Base-by-base conservation (phyloP, 257 asterid genomes). In the Solanum acaule region DNA sequence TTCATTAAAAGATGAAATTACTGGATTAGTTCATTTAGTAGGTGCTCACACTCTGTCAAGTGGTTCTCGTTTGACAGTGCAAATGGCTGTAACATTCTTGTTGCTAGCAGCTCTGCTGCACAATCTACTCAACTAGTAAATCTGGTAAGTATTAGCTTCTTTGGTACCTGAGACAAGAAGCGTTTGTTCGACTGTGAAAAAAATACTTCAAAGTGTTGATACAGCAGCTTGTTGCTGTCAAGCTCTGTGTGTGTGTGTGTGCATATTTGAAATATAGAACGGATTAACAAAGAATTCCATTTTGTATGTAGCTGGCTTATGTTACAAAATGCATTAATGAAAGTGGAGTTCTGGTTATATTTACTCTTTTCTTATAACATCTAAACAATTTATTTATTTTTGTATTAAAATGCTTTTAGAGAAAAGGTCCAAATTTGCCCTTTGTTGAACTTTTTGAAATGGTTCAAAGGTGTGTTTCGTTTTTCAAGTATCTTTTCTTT, bases 11-110 rank as follows among this genome's bases (percentile, higher is more conserved):
- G 99, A 97, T 86, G 99, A 97, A 87, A 90, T 97, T 77, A 97
- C 99, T 0, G 99, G 99, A 61, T 96, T 98, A 14, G 98, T 97
- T 61, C 98, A 94, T 93, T 93, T 94, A n/a, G 99, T 97, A 13
- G 99, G 99, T 87, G 96, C 99, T 88, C 99, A 96, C 94, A 89
- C 94, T 35, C 86, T 97, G 44, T 87, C 98, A 33, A 81, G 56
- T 67, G 93, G 94, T 78, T 90, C 86, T 89, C 68, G 82, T 84
- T 88, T 91, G 71, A 61, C 81, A 34, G 84, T 88, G 22, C 87
- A 56, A 40, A 84, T 85, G 88, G 76, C 82, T 73, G 61, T 87
- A 22, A 77, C 92, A 88, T 91, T 92, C 86, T 90, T 92, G 42
- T 87, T 93, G 52, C 67, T 91, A 29, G 81, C 91, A 85, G 88